Evolutionary conservation across 495 filamentous ascomycete genomes (phyloP), one percentile per base, ranked within the genome.

Genomic region (Pseudomonodictys pantanalensis): DNA sequence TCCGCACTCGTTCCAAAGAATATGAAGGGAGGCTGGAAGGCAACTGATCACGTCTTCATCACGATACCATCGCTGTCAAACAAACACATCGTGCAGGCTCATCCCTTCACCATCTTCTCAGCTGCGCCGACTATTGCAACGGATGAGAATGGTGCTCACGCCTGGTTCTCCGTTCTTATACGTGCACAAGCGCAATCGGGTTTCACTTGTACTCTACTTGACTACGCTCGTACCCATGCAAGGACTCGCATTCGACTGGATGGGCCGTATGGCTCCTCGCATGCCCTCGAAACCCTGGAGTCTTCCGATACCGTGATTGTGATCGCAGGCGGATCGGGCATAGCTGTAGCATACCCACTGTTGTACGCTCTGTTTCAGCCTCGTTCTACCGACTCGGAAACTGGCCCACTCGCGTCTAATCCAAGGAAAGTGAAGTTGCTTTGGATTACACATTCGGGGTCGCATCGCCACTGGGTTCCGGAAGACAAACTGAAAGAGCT

Each of bases 41-140:
- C 81, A 4, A 79, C 80, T 3, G 80, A 84, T 45, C 84, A 86
- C 64, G 74, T 81, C 47, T 85, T 86, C 65, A 56, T 86, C 29
- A 77, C 78, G 10, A 69, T 86, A 0, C 83, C 83, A 0, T 66
- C 68, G 0, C 69, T 85, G 3, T 74, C 75, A 1, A 44, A 60
- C 24, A 74, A 70, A 59, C 74, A 81, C 68, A 60, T 72, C 35
- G 35, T 81, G 58, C 71, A 83, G 75, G 72, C 73, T 1, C 84
- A 87, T 60, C 84, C 82, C 0, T 86, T 86, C 61, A 84, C 81
- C 3, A 83, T 86, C 51, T 77, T 81, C 30, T 84, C 82, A 4
- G 74, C 76, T 2, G 73, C 76, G 11, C 71, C 77, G 5, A 26
- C 26, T 1, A 26, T 35, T 7, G 22, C 25, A n/a, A 26, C 42